A percentile compares a stretch with the other conserved stretches of the same genome.
Evolutionary conservation across 441 rosid genomes (phyloP).

Genomic region (Dalechampia spathulata): DNA sequence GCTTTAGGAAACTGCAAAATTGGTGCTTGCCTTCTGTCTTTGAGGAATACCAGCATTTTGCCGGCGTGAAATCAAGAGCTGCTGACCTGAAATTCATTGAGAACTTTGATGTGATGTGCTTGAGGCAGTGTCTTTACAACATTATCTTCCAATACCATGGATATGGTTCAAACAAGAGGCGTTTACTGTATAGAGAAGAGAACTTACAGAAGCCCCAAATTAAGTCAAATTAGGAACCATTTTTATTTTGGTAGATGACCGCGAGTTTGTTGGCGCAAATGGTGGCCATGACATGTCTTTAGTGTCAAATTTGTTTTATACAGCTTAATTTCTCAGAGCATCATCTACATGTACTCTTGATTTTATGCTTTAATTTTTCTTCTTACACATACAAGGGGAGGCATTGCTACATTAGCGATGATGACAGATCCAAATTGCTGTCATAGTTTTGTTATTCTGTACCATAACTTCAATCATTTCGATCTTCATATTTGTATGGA

Average conservation of each 20-base stretch:
- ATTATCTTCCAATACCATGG: slow-evolving; percentile 76
- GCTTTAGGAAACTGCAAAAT: slow-evolving; percentile 80
- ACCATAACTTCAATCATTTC: no score
- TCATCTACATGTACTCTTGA: neutral
- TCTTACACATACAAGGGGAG: neutral
- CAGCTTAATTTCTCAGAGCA: neutral
- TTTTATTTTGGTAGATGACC: slow-evolving; percentile 8
- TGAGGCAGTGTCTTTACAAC: slow-evolving; percentile 63
- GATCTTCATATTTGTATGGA: neutral
- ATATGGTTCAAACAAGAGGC: slow-evolving; percentile 74
- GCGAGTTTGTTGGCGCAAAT: neutral
- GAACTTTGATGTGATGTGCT: slow-evolving; percentile 37
- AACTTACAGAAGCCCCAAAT: slow-evolving; percentile 44
- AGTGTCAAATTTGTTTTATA: neutral
- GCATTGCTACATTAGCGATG: slow-evolving; percentile 11
- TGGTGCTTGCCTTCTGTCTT: slow-evolving; percentile 79
- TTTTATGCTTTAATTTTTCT: neutral
- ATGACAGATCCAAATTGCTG: no score
- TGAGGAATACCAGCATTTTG: slow-evolving; percentile 68
- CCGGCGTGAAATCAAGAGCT: slow-evolving; percentile 58
- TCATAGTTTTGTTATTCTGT: no score
- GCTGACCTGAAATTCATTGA: slow-evolving; percentile 61
- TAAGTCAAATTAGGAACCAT: slow-evolving; percentile 26
- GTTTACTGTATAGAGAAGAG: slow-evolving; percentile 58
- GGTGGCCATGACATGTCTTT: neutral